These are phyloP conservation scores for Crepidotus variabilis DNA, from an alignment of 768 basidiomycete species.

Conservation along the genomic window DNA sequence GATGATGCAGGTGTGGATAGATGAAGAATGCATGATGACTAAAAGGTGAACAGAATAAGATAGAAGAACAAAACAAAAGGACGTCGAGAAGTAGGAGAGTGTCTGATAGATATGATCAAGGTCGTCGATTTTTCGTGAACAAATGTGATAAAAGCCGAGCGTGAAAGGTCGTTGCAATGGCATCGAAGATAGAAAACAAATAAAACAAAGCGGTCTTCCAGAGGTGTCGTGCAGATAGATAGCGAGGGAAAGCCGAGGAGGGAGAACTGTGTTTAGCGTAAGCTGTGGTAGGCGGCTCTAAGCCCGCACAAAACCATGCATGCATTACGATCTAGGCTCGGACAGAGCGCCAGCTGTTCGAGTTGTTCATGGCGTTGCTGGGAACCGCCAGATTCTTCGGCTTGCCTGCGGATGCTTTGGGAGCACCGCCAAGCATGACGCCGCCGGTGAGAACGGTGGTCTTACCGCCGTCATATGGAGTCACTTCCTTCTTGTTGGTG, in stretches of 20 bases:
- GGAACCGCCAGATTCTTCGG: constrained; percentile 22
- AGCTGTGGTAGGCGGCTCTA: constrained; percentile 15
- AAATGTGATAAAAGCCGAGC: constrained; percentile 10
- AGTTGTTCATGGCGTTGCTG: constrained; percentile 27
- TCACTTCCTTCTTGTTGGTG: constrained; percentile 71
- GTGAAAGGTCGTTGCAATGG: constrained; percentile 18
- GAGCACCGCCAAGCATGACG: constrained; percentile 73
- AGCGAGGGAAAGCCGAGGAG: constrained; percentile 4
- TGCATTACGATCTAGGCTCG: constrained; percentile 36
- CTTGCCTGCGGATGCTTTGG: constrained; percentile 28
- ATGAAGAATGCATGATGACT: constrained; percentile 12
- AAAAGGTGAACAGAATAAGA: constrained; percentile 5
- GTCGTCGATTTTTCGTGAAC: constrained; percentile 6
- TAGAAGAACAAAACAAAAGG: constrained; percentile 1
- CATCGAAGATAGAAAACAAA: constrained; percentile 18
- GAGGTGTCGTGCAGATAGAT: constrained; percentile 19
- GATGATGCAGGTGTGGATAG: constrained; percentile 7
- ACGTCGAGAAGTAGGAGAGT: background rate
- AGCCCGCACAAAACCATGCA: constrained; percentile 9
- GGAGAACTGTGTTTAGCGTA: constrained; percentile 11
- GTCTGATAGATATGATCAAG: constrained; percentile 5
- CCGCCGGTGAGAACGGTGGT: constrained; percentile 85
- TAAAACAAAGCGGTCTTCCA: constrained; percentile 16
- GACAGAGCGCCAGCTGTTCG: constrained; percentile 54
- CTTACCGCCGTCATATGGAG: constrained; percentile 85